Base-by-base conservation (phyloP, 306 rosid species). In the Astragalus glycyphyllos region DNA sequence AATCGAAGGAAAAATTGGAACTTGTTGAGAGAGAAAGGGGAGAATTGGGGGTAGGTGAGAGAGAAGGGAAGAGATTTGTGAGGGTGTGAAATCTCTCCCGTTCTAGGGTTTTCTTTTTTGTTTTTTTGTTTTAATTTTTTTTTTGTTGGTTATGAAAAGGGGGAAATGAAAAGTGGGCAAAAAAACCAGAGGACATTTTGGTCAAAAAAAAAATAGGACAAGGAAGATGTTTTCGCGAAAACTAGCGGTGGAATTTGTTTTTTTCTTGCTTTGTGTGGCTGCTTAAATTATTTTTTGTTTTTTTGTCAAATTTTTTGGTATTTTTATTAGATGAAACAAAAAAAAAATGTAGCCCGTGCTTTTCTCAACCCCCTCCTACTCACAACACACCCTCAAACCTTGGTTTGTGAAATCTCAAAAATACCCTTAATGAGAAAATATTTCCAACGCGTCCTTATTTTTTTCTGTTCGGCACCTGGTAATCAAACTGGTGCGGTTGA, bases 61-160 rank as follows among this genome's bases (percentile, higher is more conserved):
- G 41, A 37, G 41, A 40, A 40, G 45, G 81, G 81, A 79, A 83
- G 81, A 83, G 84, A 83, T 75, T 55, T 61, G 75, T 14, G 26
- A 62, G 58, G 58, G 66, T 31, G 13, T 31, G 79, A 50, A 79
- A 79, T 62, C 84, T 79, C 86, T 79, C 77, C 81, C 79, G 69
- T 75, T 65, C 77, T 75, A 79, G 86, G 86, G 83, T 78, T 82
- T 78, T 65, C 54, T 72, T 65, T 56, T 31, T 15, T 44, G 3
- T 10, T 44, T 16, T n/a, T 45, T 29, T 1, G 0, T 62, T 62
- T 54, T 16, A 3, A 41, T 29, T 49, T 57, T 20, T 61, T 42
- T 54, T 5, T 54, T 64, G 48, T 56, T 15, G 64, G 77, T 15
- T 66, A 67, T 59, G 17, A 16, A 58, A 63, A 41, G 26, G 70